Evolutionary conservation across 306 rosid genomes (phyloP), one percentile per base, ranked within the genome.

Genomic region (Crotalaria pallida): DNA sequence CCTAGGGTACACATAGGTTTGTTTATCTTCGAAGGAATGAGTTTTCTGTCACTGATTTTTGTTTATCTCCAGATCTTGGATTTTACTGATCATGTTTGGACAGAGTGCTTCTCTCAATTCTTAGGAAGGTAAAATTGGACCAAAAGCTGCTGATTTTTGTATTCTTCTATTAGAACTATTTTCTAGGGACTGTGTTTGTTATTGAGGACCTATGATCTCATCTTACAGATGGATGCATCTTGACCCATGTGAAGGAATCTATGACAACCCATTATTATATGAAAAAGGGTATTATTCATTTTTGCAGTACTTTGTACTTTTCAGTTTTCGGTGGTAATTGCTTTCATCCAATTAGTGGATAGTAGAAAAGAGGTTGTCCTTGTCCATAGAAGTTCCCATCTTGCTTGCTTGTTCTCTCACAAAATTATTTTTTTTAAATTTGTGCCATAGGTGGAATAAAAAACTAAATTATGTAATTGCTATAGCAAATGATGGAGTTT

Each of bases 161-260:
- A 52, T 43, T 77, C 29, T 31, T 10, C 74, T 44, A 17, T 52
- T 60, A 36, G 69, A 61, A 52, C 43, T 38, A 43, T 61, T 57
- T 57, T 33, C 67, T 48, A 5, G 76, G 24, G 18, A n/a, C 29
- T 1, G 5, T 66, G 19, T 45, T 69, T 70, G 61, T 55, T 34
- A 82, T 48, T 65, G 81, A 73, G 69, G 66, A 71, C 49, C 57
- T 58, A 52, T 73, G 75, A 50, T 82, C 80, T 69, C 76, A 50
- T 82, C 80, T 69, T 78, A 44, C 84, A 94, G 98, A 83, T 94
- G 97, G 97, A 84, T 94, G 90, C 98, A 94, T 87, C 96, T 94
- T 45, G 98, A 94, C 72, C 96, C 97, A 12, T 90, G 98, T 75
- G 98, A 90, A 69, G 90, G 84, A 81, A 84, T 86, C 63, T 88